phyloP scores from a whole-genome alignment of 192 early-diverging fungal species.

The Rhizoclosmatium sp. region DNA sequence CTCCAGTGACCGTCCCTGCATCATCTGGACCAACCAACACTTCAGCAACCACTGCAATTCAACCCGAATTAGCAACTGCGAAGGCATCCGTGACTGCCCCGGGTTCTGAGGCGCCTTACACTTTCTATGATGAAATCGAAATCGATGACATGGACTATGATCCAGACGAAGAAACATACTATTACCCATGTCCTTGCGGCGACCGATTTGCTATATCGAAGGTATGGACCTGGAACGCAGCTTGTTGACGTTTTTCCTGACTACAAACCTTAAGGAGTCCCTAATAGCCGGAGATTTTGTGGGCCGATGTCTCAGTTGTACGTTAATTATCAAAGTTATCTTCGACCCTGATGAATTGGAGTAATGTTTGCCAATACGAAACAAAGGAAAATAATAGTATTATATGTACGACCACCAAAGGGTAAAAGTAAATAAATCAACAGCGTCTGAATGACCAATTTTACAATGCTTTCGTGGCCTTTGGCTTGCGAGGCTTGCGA shows the following conservation, averaged over 20 bases:
- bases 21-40: too few relatives aligned
- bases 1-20: too few relatives aligned
- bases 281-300: constrained; percentile 84
- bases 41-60: too few relatives aligned
- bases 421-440: not conserved
- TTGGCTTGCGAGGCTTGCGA: constrained; percentile 11
- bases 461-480: not conserved
- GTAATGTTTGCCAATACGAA: too few relatives aligned
- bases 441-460: not conserved
- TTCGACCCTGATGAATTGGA: constrained; percentile 73
- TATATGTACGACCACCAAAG: not conserved
- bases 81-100: too few relatives aligned
- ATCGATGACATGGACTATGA: constrained; percentile 94
- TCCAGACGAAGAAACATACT: constrained; percentile 81
- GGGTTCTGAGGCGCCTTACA: too few relatives aligned
- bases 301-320: constrained; percentile 92
- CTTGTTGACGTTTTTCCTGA: not conserved
- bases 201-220: constrained; percentile 90
- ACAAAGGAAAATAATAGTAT: not conserved
- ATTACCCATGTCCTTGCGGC: constrained; percentile 97
- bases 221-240: constrained; percentile 46
- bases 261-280: constrained; percentile 24
- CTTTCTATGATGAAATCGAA: constrained; percentile 49
- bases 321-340: constrained; percentile 86
- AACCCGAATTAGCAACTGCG: too few relatives aligned